phyloP scores from a whole-genome alignment of 1,284 basidiomycete species.

The Schizophyllum commune region DNA sequence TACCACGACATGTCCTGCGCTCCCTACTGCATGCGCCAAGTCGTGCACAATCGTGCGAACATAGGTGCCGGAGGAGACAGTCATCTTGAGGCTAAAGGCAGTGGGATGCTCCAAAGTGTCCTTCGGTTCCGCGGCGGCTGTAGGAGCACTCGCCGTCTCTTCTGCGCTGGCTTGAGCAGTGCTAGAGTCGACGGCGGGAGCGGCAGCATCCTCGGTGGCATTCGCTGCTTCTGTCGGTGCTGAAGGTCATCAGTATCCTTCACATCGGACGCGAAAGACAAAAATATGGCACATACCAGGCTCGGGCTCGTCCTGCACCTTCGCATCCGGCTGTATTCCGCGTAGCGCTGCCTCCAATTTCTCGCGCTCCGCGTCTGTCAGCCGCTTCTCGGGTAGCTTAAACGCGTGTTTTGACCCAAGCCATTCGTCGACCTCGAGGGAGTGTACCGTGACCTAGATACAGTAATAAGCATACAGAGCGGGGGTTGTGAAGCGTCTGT shows the following conservation, averaged over 20 bases:
- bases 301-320: constrained; percentile 14
- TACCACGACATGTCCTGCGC: constrained; percentile 80
- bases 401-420: constrained; percentile 16
- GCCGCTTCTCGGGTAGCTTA: constrained; percentile 41
- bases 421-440: constrained; percentile 71
- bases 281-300: constrained; percentile 1
- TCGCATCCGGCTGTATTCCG: constrained; percentile 20
- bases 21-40: constrained; percentile 73
- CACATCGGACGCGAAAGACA: neutral
- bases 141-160: neutral
- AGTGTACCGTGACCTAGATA: constrained; percentile 42
- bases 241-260: neutral
- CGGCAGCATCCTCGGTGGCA: neutral
- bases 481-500: too few species aligned
- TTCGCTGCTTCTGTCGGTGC: neutral
- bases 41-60: constrained; percentile 92
- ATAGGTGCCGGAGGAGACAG: constrained; percentile 94
- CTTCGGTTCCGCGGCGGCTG: constrained; percentile 3
- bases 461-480: too few species aligned
- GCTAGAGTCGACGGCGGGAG: neutral
- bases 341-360: constrained; percentile 62
- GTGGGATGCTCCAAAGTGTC: constrained; percentile 33
- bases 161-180: neutral
- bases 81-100: constrained; percentile 86
- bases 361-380: constrained; percentile 63